Percentiles rank a stretch among this genome's conserved stretches.
These are phyloP conservation scores for Prunus mongolica DNA, from an alignment of 306 rosid species.

Conservation along the genomic window DNA sequence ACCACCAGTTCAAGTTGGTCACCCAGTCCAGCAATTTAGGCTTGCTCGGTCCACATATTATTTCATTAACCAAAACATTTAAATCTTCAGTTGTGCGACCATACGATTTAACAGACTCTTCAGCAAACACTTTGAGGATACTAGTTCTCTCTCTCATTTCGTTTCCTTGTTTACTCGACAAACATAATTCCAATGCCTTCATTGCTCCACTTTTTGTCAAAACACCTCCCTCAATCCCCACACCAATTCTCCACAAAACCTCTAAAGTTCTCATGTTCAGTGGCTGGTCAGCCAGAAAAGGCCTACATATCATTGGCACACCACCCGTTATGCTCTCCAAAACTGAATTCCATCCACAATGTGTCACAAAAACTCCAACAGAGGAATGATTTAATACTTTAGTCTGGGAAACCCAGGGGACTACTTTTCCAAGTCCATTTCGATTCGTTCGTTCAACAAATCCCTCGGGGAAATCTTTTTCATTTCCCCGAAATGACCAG, in stretches of 20 bases:
- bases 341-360: conserved; percentile 66
- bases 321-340: conserved; percentile 51
- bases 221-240: conserved; percentile 31
- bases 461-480: conserved; percentile 27
- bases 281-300: conserved; percentile 53
- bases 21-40: not conserved
- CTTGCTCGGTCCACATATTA: conserved; percentile 6
- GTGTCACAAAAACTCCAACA: conserved; percentile 48
- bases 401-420: conserved; percentile 63
- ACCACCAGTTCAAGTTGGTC: too few species aligned
- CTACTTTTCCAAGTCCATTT: conserved; percentile 41
- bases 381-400: conserved; percentile 40
- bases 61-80: conserved; percentile 15
- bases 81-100: conserved; percentile 38
- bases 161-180: conserved; percentile 29
- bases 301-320: conserved; percentile 65
- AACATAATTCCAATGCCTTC: conserved; percentile 7
- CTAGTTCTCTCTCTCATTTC: conserved; percentile 31
- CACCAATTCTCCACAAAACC: conserved; percentile 40
- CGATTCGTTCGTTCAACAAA: conserved; percentile 23
- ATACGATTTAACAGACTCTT: conserved; percentile 16
- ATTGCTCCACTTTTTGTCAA: conserved; percentile 21
- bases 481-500: conserved; percentile 59
- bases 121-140: conserved; percentile 25
- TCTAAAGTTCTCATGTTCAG: conserved; percentile 40